phyloP scores from a whole-genome alignment of 78 protist genomes.

The Dictyostelium discoideum region DNA sequence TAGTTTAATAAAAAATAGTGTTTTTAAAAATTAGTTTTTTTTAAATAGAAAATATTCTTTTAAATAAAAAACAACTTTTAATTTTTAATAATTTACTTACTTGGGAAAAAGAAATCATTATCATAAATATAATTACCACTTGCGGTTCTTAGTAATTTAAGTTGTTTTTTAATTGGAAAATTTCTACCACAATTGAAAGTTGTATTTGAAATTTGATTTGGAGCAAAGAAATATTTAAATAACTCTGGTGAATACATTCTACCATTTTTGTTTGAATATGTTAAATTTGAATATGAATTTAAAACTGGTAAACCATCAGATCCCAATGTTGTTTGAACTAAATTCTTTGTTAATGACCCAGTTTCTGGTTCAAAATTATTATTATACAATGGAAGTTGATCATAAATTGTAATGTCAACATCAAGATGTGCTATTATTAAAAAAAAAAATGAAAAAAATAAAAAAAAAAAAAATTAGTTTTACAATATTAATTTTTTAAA shows the following conservation, averaged over 20 bases:
- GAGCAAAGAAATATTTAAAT: not conserved
- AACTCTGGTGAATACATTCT: not conserved
- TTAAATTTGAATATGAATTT: not conserved
- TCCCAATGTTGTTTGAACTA: conserved; percentile 17
- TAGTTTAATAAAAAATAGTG: too few species aligned
- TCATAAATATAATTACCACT: not conserved
- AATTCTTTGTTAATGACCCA: conserved; percentile 10
- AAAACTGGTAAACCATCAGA: not conserved
- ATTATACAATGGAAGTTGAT: conserved; percentile 26
- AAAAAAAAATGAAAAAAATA: not conserved
- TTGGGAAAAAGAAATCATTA: not conserved
- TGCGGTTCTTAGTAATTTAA: not conserved
- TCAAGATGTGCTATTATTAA: not conserved
- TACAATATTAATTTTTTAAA: not conserved
- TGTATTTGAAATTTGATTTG: not conserved
- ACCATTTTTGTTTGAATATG: not conserved
- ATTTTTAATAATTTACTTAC: not conserved
- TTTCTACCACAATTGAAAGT: not conserved
- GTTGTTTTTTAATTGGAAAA: not conserved
- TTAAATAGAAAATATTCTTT: too few species aligned
- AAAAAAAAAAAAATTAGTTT: not conserved
- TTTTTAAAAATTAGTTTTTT: too few species aligned
- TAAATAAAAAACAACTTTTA: not conserved
- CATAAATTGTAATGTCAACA: conserved; percentile 8
- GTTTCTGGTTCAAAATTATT: conserved; percentile 29